phyloP scores from a whole-genome alignment of 805 yeast species.

The Wickerhamomyces chambardii region DNA sequence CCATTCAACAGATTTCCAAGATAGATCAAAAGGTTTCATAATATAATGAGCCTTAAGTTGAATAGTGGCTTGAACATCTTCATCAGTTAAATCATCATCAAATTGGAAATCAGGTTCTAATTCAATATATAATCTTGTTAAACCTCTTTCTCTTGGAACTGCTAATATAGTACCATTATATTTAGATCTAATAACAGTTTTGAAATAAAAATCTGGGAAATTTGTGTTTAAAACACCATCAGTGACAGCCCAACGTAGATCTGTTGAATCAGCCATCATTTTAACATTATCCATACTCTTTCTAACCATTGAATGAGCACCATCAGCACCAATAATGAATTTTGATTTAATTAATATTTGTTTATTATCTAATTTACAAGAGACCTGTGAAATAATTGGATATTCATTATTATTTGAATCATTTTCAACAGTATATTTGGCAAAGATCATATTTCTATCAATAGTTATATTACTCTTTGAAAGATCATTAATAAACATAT shows the following conservation, averaged over 20 bases:
- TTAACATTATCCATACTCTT: conserved; percentile 19
- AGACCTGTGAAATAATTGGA: background rate
- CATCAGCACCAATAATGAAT: conserved; percentile 23
- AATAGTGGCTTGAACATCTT: conserved; percentile 8
- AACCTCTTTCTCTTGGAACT: conserved; percentile 24
- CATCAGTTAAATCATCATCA: conserved; percentile 3
- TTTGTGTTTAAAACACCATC: conserved; percentile 25
- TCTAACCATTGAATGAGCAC: conserved; percentile 25
- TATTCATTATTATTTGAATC: conserved; percentile 2
- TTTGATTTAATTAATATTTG: conserved; percentile 17
- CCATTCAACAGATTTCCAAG: conserved; percentile 20
- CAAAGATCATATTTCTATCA: conserved; percentile 14
- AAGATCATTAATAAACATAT: conserved; percentile 17
- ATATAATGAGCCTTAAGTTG: conserved; percentile 8
- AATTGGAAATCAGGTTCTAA: conserved; percentile 11
- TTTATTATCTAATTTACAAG: background rate
- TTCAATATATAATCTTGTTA: conserved; percentile 24
- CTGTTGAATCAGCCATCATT: conserved; percentile 26
- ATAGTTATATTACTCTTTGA: background rate
- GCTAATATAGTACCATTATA: conserved; percentile 23
- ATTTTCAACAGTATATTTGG: conserved; percentile 6
- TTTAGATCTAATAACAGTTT: conserved; percentile 24
- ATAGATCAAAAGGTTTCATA: conserved; percentile 16
- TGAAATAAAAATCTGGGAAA: conserved; percentile 25
- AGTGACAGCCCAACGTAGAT: conserved; percentile 26